Evolutionary conservation across 2,329 filamentous ascomycete genomes (phyloP).

Genomic region (Graphium sp.): DNA sequence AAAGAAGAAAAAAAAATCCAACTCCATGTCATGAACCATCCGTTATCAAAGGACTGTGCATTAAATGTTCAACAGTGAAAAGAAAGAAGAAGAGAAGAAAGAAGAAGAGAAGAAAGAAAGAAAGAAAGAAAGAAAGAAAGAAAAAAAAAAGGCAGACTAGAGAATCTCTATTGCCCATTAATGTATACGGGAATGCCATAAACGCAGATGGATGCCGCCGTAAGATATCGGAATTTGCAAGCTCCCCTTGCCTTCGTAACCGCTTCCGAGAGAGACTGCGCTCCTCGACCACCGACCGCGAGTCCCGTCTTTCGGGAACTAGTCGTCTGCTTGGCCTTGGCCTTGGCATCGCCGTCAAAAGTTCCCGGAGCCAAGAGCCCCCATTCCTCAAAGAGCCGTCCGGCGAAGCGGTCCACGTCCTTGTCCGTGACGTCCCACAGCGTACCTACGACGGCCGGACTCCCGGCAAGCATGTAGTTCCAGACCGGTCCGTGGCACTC

Average conservation of each 20-base stretch:
- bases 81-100: not conserved
- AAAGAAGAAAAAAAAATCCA: not conserved
- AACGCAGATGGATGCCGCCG: slow-evolving; percentile 82
- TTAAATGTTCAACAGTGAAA: not conserved
- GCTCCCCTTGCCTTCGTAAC: slow-evolving; percentile 56
- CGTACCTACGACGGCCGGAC: slow-evolving; percentile 75
- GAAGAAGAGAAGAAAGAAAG: slow-evolving; percentile 2
- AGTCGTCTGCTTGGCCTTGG: slow-evolving; percentile 10
- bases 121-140: slow-evolving; percentile 2
- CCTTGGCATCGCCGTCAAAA: slow-evolving; percentile 15
- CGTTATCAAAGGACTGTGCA: not conserved
- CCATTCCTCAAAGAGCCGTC: slow-evolving; percentile 69
- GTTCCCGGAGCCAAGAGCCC: slow-evolving; percentile 44
- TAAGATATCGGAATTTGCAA: slow-evolving; percentile 83
- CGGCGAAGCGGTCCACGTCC: slow-evolving; percentile 88
- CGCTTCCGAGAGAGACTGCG: slow-evolving; percentile 57
- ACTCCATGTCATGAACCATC: not conserved
- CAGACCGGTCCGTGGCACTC: slow-evolving; percentile 82
- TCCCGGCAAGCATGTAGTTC: slow-evolving; percentile 80
- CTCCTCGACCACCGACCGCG: slow-evolving; percentile 15
- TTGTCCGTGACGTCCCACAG: slow-evolving; percentile 97
- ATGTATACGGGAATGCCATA: slow-evolving; percentile 92
- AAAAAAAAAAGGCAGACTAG: not conserved
- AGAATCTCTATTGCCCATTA: slow-evolving; percentile 11
- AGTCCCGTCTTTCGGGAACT: no score